These are phyloP conservation scores for Zygosaccharomyces sapae DNA, from an alignment of 1,139 yeast genomes.

Conservation along the genomic window DNA sequence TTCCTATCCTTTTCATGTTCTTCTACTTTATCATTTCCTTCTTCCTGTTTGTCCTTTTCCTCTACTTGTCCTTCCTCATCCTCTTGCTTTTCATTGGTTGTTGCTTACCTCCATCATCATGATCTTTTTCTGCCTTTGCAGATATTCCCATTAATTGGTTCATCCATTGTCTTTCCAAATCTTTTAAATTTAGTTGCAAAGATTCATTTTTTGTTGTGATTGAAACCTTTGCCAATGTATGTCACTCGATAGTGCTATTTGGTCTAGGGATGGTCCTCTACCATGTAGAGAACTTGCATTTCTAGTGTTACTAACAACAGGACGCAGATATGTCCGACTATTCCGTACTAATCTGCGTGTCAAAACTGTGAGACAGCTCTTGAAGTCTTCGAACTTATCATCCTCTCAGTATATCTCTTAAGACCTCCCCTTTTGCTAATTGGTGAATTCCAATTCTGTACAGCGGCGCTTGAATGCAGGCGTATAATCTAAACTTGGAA, in stretches of 20 bases:
- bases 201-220: conserved; percentile 15
- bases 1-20: conserved; percentile 9
- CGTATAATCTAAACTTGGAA: not conserved
- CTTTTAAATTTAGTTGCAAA: conserved; percentile 16
- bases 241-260: conserved; percentile 5
- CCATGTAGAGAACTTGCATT: conserved; percentile 12
- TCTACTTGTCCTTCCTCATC: conserved; percentile 13
- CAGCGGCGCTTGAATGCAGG: not conserved
- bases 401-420: not conserved
- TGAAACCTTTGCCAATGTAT: conserved; percentile 22
- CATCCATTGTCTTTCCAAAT: conserved; percentile 20
- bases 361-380: conserved; percentile 3
- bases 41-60: conserved; percentile 9
- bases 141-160: conserved; percentile 5
- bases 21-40: conserved; percentile 9
- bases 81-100: conserved; percentile 1
- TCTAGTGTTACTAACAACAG: conserved; percentile 6
- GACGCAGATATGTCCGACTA: not conserved
- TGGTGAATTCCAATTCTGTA: not conserved
- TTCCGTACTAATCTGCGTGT: not conserved
- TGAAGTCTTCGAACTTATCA: conserved; percentile 4
- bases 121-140: conserved; percentile 3
- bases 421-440: not conserved
- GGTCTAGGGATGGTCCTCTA: conserved; percentile 1
- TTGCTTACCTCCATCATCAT: conserved; percentile 7